Percentiles rank a stretch among this genome's conserved stretches.
Evolutionary conservation across 1,284 basidiomycete species (phyloP).

Genomic region (Leccinum huronense): DNA sequence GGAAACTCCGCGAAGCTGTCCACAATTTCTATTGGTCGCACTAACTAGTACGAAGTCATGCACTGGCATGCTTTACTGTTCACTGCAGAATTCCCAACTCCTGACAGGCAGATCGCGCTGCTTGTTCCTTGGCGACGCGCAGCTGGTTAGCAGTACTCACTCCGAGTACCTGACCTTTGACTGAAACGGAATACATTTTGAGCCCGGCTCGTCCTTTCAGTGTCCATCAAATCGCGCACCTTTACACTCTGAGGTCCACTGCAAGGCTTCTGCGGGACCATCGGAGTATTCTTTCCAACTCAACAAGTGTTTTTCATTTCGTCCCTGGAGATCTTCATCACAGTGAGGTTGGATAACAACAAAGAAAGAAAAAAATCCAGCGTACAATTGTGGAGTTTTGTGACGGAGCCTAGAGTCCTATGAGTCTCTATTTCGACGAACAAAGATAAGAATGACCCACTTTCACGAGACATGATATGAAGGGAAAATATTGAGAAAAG

Average conservation of each 20-base stretch:
- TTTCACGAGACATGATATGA: constrained; percentile 22
- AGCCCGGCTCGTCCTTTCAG: neutral
- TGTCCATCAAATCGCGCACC: constrained; percentile 36
- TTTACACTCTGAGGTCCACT: constrained; percentile 57
- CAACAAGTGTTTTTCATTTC: constrained; percentile 31
- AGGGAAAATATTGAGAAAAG: constrained; percentile 1
- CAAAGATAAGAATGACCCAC: constrained; percentile 17
- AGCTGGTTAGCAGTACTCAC: constrained; percentile 43
- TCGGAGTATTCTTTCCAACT: constrained; percentile 40
- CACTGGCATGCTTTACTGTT: neutral
- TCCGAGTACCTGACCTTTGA: constrained; percentile 48
- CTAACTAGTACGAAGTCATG: constrained; percentile 1
- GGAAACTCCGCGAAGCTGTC: constrained; percentile 37
- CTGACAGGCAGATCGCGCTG: constrained; percentile 48
- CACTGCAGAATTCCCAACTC: constrained; percentile 28
- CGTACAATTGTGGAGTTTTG: constrained; percentile 54
- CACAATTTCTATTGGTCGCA: neutral
- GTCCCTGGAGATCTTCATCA: constrained; percentile 43
- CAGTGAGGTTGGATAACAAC: constrained; percentile 1
- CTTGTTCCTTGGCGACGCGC: constrained; percentile 46
- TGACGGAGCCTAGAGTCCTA: constrained; percentile 39
- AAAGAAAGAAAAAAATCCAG: constrained; percentile 5
- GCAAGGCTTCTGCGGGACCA: constrained; percentile 42
- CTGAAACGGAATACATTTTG: constrained; percentile 34
- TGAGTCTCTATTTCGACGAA: constrained; percentile 14